Evolutionary conservation across 2,329 filamentous ascomycete species (phyloP).

Genomic region (Elsinoe perseae): DNA sequence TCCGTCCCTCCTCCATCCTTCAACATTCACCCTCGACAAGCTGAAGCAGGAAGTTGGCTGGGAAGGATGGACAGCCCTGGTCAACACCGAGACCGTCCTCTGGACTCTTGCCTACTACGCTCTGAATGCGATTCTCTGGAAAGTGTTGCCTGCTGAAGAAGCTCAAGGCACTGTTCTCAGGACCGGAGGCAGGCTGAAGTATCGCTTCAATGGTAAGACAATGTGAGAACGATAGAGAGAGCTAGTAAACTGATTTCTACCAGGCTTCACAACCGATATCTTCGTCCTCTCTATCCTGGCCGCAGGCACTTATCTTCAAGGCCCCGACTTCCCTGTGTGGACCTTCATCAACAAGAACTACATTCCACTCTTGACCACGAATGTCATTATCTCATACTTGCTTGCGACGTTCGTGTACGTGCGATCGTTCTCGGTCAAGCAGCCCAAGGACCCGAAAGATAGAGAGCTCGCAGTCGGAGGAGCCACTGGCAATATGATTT

Average conservation of each 20-base stretch:
- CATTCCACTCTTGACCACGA: conserved; percentile 73
- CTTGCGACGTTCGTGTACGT: conserved; percentile 75
- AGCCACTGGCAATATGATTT: conserved; percentile 73
- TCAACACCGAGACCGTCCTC: conserved; percentile 60
- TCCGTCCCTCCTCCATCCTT: conserved; percentile 66
- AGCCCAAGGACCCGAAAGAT: conserved; percentile 57
- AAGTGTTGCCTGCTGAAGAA: conserved; percentile 66
- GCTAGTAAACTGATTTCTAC: conserved; percentile 15
- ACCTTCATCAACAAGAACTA: conserved; percentile 90
- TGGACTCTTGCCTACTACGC: conserved; percentile 71
- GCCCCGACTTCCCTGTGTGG: conserved; percentile 80
- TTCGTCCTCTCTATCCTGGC: conserved; percentile 63
- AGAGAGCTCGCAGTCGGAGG: conserved; percentile 78
- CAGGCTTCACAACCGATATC: conserved; percentile 69
- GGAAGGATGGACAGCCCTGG: conserved; percentile 66
- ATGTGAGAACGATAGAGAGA: neutral
- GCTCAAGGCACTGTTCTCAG: conserved; percentile 62
- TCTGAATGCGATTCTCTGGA: conserved; percentile 65
- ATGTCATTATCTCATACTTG: conserved; percentile 65
- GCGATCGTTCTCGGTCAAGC: conserved; percentile 70
- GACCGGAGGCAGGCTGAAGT: conserved; percentile 67
- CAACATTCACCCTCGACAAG: conserved; percentile 46
- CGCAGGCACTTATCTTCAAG: conserved; percentile 67
- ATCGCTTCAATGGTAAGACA: conserved; percentile 64
- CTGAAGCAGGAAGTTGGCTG: conserved; percentile 77